Conservation (phyloP, 2,329 filamentous ascomycete genomes). For the Paecilomyces sp. region DNA sequence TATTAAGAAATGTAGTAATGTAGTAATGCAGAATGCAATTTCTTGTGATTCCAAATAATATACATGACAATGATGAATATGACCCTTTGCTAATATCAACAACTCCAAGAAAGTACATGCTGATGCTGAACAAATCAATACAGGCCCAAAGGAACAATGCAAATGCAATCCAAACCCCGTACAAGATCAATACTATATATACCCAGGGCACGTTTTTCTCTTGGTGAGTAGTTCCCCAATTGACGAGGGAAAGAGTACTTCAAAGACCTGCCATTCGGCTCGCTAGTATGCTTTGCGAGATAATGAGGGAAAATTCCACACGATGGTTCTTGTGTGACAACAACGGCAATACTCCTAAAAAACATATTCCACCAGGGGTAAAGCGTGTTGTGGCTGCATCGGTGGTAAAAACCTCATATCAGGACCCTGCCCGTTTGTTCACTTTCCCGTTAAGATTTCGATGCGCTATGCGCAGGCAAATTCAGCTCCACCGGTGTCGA, state of each 20-base stretch:
- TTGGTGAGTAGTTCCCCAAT: background rate
- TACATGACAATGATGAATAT: background rate
- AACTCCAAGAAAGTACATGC: background rate
- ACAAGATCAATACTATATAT: background rate
- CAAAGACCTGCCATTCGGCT: background rate
- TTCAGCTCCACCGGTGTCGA: background rate
- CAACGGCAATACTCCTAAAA: background rate
- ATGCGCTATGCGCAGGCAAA: background rate
- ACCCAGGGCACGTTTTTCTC: background rate
- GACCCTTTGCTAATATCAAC: background rate
- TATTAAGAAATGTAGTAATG: background rate
- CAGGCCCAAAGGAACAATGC: background rate
- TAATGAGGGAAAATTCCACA: slow-evolving; percentile 2
- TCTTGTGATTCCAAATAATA: background rate
- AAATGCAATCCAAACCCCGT: background rate
- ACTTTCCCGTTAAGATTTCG: background rate
- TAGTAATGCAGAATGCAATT: background rate
- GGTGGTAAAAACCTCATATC: slow-evolving; percentile 4
- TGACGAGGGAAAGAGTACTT: slow-evolving; percentile 2
- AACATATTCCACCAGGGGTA: background rate
- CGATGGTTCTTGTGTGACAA: background rate
- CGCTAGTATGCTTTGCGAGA: background rate
- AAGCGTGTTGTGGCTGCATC: background rate
- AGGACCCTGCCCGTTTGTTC: background rate
- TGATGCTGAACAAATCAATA: background rate